phyloP scores from a whole-genome alignment of 176 grass and related monocot species.

The Hordeum vulgare region DNA sequence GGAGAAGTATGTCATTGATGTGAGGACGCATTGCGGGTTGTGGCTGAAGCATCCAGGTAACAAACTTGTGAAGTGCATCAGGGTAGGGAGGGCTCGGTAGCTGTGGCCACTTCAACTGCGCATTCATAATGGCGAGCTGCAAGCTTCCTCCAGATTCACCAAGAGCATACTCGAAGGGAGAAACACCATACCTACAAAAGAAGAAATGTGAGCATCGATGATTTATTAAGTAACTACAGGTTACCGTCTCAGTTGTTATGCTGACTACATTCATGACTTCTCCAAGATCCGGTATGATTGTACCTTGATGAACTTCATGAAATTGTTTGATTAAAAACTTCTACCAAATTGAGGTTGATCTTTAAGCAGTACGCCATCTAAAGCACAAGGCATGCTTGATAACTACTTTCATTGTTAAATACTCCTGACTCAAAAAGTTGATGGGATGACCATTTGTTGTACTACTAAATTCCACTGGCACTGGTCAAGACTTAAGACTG shows the following conservation, averaged over 20 bases:
- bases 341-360: neutral
- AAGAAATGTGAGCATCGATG: neutral
- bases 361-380: neutral
- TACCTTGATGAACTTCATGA: neutral
- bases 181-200: constrained; percentile 64
- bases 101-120: constrained; percentile 77
- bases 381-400: neutral
- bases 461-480: neutral
- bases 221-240: neutral
- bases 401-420: neutral
- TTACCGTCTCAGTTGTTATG: neutral
- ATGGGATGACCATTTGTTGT: neutral
- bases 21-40: constrained; percentile 62
- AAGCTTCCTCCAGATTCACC: constrained; percentile 89
- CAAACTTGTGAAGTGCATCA: constrained; percentile 69
- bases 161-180: constrained; percentile 80
- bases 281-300: neutral
- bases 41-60: constrained; percentile 86
- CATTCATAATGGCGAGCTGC: constrained; percentile 84
- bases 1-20: constrained; percentile 76
- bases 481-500: neutral
- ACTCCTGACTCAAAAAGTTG: neutral
- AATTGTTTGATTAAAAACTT: neutral
- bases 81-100: constrained; percentile 62
- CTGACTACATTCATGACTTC: neutral